Evolutionary conservation across 2,329 filamentous ascomycete species (phyloP), one percentile per base, ranked within the genome.

Genomic region (Nothomitra cinnamomea): DNA sequence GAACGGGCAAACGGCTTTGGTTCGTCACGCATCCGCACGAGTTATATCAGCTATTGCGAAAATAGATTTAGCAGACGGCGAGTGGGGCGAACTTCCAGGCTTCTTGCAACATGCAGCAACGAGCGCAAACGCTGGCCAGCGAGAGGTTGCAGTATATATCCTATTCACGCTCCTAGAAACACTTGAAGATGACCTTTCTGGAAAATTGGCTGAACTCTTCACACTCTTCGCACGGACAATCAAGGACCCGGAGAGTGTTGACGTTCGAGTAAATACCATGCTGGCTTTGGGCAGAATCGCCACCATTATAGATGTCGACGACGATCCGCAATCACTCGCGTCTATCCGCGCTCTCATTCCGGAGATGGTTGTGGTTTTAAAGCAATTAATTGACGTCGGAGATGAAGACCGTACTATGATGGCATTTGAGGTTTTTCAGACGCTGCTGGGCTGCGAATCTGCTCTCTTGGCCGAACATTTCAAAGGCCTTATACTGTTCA

Each of bases 391-490:
- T 55, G 78, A 87, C 61, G 77, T 78, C 55, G 78, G 79, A 55
- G 85, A 95, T 61, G 89, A 95, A 61, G 89, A 95, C 65, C 83
- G 85, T 65, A 82, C 85, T 61, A 87, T 90, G 74, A 82, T 90
- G 65, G 80, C 87, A 24, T 98, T 96, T 61, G 92, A 96, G 66
- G 88, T 95, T 60, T 95, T 96, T 78, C 92, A 96, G 73, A 92
- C 87, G 51, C 82, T 95, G 62, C 78, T 98, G 53, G 85, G 85
- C 58, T 95, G 87, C 66, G 90, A 95, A 66, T 84, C 87, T 28
- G 79, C 86, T 48, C 78, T 96, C 51, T 73, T 96, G 52, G 85
- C 83, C 59, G 75, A 79, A 54, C 89, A 95, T 71, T 87, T 98
- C 64, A 87, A 83, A 65, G 87, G 95, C 62, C 77, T 98, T 7